A percentile compares a stretch with the other conserved stretches of the same genome.
phyloP scores from a whole-genome alignment of 1,284 basidiomycete species.

The Heterobasidion parviporum region DNA sequence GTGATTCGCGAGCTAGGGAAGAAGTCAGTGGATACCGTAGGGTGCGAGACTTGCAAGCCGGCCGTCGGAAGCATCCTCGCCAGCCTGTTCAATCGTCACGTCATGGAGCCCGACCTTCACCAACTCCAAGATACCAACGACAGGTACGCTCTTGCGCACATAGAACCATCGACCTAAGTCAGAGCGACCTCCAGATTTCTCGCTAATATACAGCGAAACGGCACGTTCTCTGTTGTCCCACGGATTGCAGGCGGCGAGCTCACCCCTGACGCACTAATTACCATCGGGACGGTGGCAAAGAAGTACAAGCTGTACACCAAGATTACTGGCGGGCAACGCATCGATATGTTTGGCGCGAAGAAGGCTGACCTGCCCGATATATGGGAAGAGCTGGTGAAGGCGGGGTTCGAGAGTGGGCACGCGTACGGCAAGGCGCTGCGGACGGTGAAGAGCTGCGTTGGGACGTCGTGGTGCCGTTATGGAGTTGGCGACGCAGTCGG shows the following conservation, averaged over 20 bases:
- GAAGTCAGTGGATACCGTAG: not conserved
- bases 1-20: not conserved
- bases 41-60: not conserved
- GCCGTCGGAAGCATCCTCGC: not conserved
- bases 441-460: not conserved
- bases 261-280: not conserved
- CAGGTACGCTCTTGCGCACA: not conserved
- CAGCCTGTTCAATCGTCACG: not conserved
- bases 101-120: not conserved
- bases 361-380: not conserved
- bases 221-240: not conserved
- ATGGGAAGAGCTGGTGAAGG: not conserved
- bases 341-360: constrained; percentile 1
- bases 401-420: not conserved
- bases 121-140: not conserved
- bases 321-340: not conserved
- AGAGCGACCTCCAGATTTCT: not conserved
- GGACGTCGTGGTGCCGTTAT: not conserved
- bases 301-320: not conserved
- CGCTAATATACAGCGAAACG: not conserved
- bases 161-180: not conserved
- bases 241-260: not conserved
- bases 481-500: not conserved
- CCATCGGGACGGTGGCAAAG: not conserved
- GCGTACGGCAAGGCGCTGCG: not conserved